phyloP scores from a whole-genome alignment of 192 early-diverging fungal genomes.

The Haplosporangium gracile region DNA sequence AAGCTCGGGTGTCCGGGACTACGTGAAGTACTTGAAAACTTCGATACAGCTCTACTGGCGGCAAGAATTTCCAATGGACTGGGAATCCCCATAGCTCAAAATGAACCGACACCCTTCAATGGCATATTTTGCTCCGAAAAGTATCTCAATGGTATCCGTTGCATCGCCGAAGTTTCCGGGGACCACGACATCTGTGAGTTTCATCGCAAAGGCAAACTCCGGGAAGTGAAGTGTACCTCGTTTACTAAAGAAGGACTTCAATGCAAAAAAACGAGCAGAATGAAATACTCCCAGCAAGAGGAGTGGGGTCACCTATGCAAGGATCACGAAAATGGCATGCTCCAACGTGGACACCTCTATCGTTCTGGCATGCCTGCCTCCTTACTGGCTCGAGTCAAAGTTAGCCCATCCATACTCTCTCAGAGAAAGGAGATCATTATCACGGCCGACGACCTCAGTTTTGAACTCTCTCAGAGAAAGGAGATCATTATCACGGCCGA shows the following conservation, averaged over 20 bases:
- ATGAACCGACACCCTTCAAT: conserved; percentile 18
- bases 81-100: conserved; percentile 23
- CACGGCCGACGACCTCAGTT: conserved; percentile 29
- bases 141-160: conserved; percentile 27
- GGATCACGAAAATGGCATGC: conserved; percentile 22
- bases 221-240: conserved; percentile 23
- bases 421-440: conserved; percentile 26
- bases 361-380: conserved; percentile 30
- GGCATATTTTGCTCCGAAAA: conserved; percentile 23
- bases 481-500: conserved; percentile 27
- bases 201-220: conserved; percentile 27
- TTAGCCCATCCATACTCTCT: conserved; percentile 19
- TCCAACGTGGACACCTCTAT: conserved; percentile 35
- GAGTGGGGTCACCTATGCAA: conserved; percentile 24
- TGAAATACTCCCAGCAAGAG: conserved; percentile 24
- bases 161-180: conserved; percentile 28
- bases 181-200: conserved; percentile 24
- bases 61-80: conserved; percentile 15
- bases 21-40: conserved; percentile 12
- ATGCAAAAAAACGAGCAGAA: conserved; percentile 15
- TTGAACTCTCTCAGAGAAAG: conserved; percentile 30
- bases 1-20: conserved; percentile 15
- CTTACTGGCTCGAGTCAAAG: conserved; percentile 29
- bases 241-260: conserved; percentile 26
- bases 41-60: conserved; percentile 2